phyloP scores from a whole-genome alignment of 495 filamentous ascomycete genomes.

The Amniculicola lignicola region DNA sequence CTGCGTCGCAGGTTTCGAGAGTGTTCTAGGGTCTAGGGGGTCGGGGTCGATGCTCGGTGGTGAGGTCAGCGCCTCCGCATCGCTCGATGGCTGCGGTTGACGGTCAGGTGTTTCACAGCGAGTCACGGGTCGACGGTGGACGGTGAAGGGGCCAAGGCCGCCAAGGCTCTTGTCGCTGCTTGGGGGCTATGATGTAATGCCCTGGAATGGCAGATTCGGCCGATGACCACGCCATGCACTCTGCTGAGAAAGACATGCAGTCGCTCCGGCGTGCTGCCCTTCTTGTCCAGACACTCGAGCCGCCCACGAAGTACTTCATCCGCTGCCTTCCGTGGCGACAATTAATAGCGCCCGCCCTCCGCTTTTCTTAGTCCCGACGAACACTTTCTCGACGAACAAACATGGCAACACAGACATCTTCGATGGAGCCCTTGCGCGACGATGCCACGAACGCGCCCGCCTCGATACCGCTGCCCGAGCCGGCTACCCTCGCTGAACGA shows the following conservation, averaged over 20 bases:
- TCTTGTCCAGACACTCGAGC: no score
- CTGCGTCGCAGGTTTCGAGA: no score
- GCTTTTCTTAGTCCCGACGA: neutral
- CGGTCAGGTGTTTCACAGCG: no score
- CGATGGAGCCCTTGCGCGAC: conserved; percentile 22
- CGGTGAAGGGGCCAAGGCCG: neutral
- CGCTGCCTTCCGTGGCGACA: conserved; percentile 22
- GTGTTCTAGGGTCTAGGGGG: no score
- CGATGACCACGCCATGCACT: conserved; percentile 13
- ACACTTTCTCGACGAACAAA: neutral
- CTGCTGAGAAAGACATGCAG: conserved; percentile 14
- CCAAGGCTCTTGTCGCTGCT: neutral
- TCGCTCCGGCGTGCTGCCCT: neutral
- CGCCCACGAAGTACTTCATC: conserved; percentile 7
- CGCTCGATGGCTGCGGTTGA: no score
- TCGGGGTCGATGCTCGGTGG: no score
- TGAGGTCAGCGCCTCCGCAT: no score
- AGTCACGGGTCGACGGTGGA: no score
- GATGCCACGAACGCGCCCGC: neutral
- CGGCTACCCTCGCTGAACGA: neutral
- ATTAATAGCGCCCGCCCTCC: neutral
- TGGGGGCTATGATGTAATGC: neutral
- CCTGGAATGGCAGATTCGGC: neutral
- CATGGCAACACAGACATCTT: conserved; percentile 10
- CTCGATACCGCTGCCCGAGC: neutral